Evolutionary conservation across 768 basidiomycete species (phyloP), one percentile per base, ranked within the genome.

Genomic region (Termitomyces sp.): DNA sequence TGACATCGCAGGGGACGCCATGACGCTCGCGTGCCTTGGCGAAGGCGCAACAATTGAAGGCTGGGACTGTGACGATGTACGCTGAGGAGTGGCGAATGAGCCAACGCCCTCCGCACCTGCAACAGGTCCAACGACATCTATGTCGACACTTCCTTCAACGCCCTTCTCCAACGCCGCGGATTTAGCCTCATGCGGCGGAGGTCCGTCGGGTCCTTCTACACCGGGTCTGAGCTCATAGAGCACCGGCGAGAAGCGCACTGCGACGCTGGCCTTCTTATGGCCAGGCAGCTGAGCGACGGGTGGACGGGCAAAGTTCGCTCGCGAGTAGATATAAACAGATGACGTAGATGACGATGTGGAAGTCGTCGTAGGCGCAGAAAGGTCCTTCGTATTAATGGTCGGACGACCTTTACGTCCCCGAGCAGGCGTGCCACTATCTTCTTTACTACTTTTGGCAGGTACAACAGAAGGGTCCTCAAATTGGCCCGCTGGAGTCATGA

Each of bases 261-360:
- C 96, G 3, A 98, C 89, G 64, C 91, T 94, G 0, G 96, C 89
- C 65, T 96, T 97, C 74, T 94, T 93, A 77, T 98, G 93, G 2
- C 97, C 97, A 3, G 97, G 95, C 5, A 98, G 77, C 68, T 95
- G 95, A 14, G 95, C 97, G 57, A 98, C 85, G 0, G 97, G 96
- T 1, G 93, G 90, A 43, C 92, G 79, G 0, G 93, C 87, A 71
- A 99, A 92, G 74, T 97, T 98, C 42, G 93, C 93, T 33, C 97
- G 84, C 8, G 95, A 91, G 74, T 98, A 98, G 65, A 99, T 92
- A 76, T 92, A 98, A 30, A 98, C 96, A 3, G 79, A 81, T 4
- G 82, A 83, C 12, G 71, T 69, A 6, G 77, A 69, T 16, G 84
- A 59, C 22, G 51, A 18, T 6, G 57, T 49, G 4, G 86, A 78